Evolutionary conservation across 352 stramenopile genomes (phyloP), one percentile per base, ranked within the genome.

Genomic region (Globisporangium perplexum): DNA sequence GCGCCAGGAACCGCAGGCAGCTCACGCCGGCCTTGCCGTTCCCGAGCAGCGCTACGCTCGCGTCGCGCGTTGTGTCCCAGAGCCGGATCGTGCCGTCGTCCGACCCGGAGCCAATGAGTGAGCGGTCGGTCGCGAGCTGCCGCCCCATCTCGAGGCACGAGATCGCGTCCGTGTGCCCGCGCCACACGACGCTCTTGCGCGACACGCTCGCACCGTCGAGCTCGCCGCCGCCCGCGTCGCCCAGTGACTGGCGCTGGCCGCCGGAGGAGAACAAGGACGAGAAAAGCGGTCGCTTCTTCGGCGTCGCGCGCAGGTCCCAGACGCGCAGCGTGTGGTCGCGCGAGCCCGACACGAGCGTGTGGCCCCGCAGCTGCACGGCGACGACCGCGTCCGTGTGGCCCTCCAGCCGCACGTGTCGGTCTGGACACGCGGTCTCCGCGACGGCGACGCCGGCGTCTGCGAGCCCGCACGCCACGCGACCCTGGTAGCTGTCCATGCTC

Each of bases 51-150:
- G 71, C 70, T 14, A 86, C 66, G 30, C 72, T 86, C 30, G 42
- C 70, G 28, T 90, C 80, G 33, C 77, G 75, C 23, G 67, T 79
- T 1, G 77, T 84, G 45, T 91, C 81, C 80, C 83, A 93, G 26
- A 93, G 57, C 17, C 83, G 78, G 47, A 88, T 83, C 0, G 78
- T 85, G 43, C 71, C 71, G 43, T 91, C 80, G 30, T 80, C 65
- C 0, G 83, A 89, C 10, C 83, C 80, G 11, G 83, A 90, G 7
- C 66, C 78, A 7, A 91, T 66, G 24, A 89, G 62, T 48, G 69
- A 66, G 18, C 78, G 80, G 38, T 73, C 69, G 1, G 68, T 73
- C 4, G 72, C 71, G 18, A 93, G 68, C 53, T 90, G 76, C n/a
- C 74, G 73, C 5, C 78, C 80, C 28, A 93, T 72, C 31, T 93